Evolutionary conservation across 108 stramenopile genomes (phyloP), one percentile per base, ranked within the genome.

Genomic region (Seminavis robusta): DNA sequence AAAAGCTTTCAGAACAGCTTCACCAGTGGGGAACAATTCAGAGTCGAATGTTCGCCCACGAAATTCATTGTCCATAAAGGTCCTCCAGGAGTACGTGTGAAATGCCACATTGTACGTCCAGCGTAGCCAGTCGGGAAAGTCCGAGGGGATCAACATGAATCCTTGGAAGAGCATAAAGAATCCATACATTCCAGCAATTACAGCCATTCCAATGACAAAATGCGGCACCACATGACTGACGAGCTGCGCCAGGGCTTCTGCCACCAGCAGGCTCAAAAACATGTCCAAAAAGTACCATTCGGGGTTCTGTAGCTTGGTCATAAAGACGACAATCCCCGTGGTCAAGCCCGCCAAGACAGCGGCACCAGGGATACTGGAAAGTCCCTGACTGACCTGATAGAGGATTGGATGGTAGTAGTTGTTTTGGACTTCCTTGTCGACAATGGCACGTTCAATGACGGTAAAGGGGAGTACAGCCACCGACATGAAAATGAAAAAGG

Each of bases 401-500:
- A 53, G 43, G 15, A 67, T 43, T 21, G 79, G 76, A 40, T 71
- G 72, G 34, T 84, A 84, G 57, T 77, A 80, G 11, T 58, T 47
- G 52, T 84, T 84, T 40, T 57, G 40, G 15, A 80, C 79, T 61
- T 84, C 83, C 54, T 80, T 84, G 47, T 84, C 66, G 19, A 79
- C 59, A 26, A 84, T 84, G 20, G 45, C 64, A 21, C 76, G 63
- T 50, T 84, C 83, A 38, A 76, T 77, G 27, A 79, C 73, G 27
- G 79, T 64, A 53, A 84, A 84, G 3, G 83, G 83, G 8, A 84
- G 29, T 1, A 74, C 73, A 7, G 77, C 78, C 38, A 76, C 73
- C 28, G 65, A 64, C 83, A 84, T 84, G 52, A 80, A 84, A 26
- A 80, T 74, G 55, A 76, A 84, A 39, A 84, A 84, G 16, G 79